Percentiles rank a stretch among this genome's conserved stretches.
phyloP scores from a whole-genome alignment of 176 grass and related monocot genomes.

The Otatea glauca region DNA sequence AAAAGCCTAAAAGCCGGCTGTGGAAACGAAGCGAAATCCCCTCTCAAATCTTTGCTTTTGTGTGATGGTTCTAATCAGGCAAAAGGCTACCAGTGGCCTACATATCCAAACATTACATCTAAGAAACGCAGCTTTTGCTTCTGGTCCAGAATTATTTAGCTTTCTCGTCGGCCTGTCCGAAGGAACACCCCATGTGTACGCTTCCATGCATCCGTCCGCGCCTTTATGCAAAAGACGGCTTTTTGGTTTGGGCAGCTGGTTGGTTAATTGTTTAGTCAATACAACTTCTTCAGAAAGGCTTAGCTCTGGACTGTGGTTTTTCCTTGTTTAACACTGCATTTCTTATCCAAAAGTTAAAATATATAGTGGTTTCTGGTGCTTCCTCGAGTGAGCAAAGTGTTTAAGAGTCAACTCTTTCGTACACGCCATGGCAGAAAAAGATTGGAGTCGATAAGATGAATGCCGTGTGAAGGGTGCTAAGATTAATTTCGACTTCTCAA shows the following conservation, averaged over 20 bases:
- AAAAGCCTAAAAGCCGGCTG: slow-evolving; percentile 22
- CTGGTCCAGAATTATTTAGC: slow-evolving; percentile 32
- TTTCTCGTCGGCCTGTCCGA: background rate
- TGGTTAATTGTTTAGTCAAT: background rate
- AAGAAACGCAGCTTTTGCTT: slow-evolving; percentile 12
- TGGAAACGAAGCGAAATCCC: slow-evolving; percentile 20
- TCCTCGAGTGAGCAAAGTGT: background rate
- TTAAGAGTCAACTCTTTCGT: slow-evolving; percentile 15
- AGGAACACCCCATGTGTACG: slow-evolving; percentile 55
- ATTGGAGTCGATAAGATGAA: slow-evolving; percentile 12
- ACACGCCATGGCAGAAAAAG: background rate
- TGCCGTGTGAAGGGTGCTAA: background rate
- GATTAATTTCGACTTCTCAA: background rate
- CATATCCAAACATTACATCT: slow-evolving; percentile 45
- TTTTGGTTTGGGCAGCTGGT: slow-evolving; percentile 30
- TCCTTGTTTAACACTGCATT: background rate
- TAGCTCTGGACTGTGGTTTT: background rate
- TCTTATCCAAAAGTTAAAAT: slow-evolving; percentile 25
- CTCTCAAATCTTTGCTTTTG: slow-evolving; percentile 42
- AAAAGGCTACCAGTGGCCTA: slow-evolving; percentile 17
- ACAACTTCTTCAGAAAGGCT: background rate
- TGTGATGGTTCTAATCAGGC: slow-evolving; percentile 46
- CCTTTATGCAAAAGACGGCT: slow-evolving; percentile 9
- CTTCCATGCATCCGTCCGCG: background rate
- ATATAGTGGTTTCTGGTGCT: slow-evolving; percentile 9